Base-by-base conservation (phyloP, 192 early-diverging fungal genomes). In the Geranomyces michiganensis region DNA sequence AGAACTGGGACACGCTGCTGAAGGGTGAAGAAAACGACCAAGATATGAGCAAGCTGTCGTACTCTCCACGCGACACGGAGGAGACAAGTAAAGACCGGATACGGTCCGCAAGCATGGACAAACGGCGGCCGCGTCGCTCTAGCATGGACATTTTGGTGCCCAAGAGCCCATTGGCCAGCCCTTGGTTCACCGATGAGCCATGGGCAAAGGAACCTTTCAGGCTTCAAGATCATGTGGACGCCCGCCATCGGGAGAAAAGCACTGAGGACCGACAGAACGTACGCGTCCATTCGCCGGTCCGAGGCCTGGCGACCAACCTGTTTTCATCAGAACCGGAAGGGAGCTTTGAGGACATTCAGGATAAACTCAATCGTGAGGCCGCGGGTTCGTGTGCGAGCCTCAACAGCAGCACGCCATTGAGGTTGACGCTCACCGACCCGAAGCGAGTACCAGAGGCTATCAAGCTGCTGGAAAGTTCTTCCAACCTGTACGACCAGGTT, bases 401-500 rank as follows among this genome's bases (percentile, higher is more conserved):
- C 27, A 48, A n/a, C 60, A 26, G 44, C 31, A 15, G 43, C 9
- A 45, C 44, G 3, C 45, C 76, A 44, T 71, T 92, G 22, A 83
- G 84, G 1, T 69, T 94, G 63, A 90, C 88, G 9, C 78, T 94
- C 43, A 82, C 82, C 19, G 91, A 94, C 69, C 84, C 86, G 9
- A 74, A 79, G 21, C 81, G 85, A 32, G 77, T 89, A 48, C 73
- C 76, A 31, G 80, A 79, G 15, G 92, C 93, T 13, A 81, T 88
- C 22, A 76, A 74, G 1, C 80, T 87, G 59, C 78, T 95, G 27
- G 60, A 68, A 19, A 62, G 67, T 26, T 91, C 90, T 15, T 82
- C 87, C 7, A 92, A 93, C 67, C 79, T 95, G 8, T 92, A 90
- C 56, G 93, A 95, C 70, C 93, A 95, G 74, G 82, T 90, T 63